These are phyloP conservation scores for Claviceps africana DNA, from an alignment of 2,329 filamentous ascomycete genomes.

Conservation along the genomic window DNA sequence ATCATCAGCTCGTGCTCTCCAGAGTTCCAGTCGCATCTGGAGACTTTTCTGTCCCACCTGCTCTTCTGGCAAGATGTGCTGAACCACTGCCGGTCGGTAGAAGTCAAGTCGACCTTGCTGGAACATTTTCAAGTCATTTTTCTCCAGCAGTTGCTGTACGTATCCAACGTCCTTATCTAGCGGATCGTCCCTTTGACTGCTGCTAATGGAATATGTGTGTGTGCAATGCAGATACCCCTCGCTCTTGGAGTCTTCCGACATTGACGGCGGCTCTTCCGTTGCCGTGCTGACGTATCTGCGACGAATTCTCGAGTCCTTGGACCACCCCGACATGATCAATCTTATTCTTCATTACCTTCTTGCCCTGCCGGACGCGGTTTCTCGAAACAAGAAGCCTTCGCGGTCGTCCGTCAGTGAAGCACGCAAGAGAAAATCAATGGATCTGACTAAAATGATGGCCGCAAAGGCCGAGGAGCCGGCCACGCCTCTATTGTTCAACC, in stretches of 20 bases:
- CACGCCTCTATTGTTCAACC: constrained; percentile 80
- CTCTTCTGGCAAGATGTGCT: constrained; percentile 97
- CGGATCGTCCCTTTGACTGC: not conserved
- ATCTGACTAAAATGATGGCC: constrained; percentile 68
- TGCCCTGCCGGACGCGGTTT: constrained; percentile 51
- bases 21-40: constrained; percentile 72
- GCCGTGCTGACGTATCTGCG: constrained; percentile 89
- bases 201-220: not conserved
- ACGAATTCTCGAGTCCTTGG: constrained; percentile 77
- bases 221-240: constrained; percentile 68
- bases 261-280: constrained; percentile 90
- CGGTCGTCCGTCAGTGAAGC: constrained; percentile 49
- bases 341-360: constrained; percentile 87
- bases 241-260: constrained; percentile 87
- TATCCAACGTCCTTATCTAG: constrained; percentile 4
- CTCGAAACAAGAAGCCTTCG: constrained; percentile 21
- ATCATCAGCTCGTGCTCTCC: constrained; percentile 60
- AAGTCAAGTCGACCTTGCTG: constrained; percentile 82
- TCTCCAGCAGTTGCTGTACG: constrained; percentile 79
- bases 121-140: constrained; percentile 98
- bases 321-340: constrained; percentile 88
- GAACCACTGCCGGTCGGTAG: constrained; percentile 82
- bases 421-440: constrained; percentile 76
- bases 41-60: constrained; percentile 87
- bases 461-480: constrained; percentile 57